These are phyloP conservation scores for Russula ochroleuca DNA, from an alignment of 768 basidiomycete genomes.

Conservation along the genomic window DNA sequence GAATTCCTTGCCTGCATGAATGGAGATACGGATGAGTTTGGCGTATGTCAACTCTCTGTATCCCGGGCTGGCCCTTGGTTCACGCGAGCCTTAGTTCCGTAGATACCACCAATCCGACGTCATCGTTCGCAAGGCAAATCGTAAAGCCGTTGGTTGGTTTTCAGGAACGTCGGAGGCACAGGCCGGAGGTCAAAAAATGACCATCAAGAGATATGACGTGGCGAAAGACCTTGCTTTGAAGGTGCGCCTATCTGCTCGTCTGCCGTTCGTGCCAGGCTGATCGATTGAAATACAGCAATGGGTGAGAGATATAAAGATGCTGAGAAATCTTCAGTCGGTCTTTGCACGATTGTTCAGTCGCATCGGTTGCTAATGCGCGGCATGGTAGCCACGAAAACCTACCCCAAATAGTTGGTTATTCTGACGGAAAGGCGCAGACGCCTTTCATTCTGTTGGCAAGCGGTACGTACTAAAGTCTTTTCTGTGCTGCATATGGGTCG, in stretches of 20 bases:
- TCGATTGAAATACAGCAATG: conserved; percentile 38
- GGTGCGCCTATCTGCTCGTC: conserved; percentile 27
- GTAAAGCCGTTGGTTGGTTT: conserved; percentile 44
- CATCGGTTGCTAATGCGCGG: background rate
- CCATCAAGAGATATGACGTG: conserved; percentile 46
- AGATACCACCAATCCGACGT: conserved; percentile 51
- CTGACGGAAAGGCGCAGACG: conserved; percentile 41
- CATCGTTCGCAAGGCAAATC: conserved; percentile 33
- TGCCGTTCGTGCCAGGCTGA: background rate
- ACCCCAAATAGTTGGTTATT: conserved; percentile 51
- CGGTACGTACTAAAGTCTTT: conserved; percentile 32
- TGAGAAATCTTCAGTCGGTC: conserved; percentile 49
- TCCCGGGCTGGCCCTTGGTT: background rate
- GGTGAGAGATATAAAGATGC: conserved; percentile 47
- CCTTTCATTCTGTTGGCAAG: conserved; percentile 52
- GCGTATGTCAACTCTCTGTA: conserved; percentile 5
- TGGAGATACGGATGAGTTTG: conserved; percentile 22
- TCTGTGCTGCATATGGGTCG: background rate
- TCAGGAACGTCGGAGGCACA: conserved; percentile 41
- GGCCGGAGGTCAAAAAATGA: conserved; percentile 38
- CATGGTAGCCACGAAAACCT: conserved; percentile 46
- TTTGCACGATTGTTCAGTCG: background rate
- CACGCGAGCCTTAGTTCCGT: conserved; percentile 37
- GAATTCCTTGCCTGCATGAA: conserved; percentile 20
- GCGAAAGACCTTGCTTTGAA: conserved; percentile 34